These are phyloP conservation scores for Chlorella sp. DNA, from an alignment of 139 green algal genomes.

Conservation along the genomic window DNA sequence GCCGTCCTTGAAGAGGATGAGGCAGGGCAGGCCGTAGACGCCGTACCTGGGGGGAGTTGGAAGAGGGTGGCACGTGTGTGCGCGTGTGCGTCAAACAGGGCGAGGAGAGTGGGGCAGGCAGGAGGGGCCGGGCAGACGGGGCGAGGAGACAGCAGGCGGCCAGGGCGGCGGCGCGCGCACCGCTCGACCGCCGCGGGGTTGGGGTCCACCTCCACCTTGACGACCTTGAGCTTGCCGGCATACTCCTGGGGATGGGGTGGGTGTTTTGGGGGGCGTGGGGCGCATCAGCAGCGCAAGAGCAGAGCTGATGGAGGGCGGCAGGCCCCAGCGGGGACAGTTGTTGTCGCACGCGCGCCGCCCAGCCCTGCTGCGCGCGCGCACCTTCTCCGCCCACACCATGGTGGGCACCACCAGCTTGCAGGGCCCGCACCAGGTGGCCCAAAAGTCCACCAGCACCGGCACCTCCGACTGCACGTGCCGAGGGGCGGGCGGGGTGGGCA, in stretches of 20 bases:
- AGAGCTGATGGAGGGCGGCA: background rate
- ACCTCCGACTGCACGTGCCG: constrained; percentile 50
- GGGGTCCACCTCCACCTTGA: constrained; percentile 91
- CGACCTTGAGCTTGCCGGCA: constrained; percentile 79
- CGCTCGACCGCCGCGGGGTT: constrained; percentile 85
- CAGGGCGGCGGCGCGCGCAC: no score
- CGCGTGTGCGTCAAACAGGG: no score
- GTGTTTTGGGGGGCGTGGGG: no score
- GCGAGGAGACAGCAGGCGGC: no score
- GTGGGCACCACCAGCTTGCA: constrained; percentile 88
- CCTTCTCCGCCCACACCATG: constrained; percentile 73
- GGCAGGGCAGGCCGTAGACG: constrained; percentile 93
- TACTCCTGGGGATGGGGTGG: constrained; percentile 61
- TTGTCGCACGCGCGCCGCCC: background rate
- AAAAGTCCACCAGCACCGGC: constrained; percentile 94
- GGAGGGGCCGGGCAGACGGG: no score
- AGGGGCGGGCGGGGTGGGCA: background rate
- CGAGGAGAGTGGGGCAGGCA: no score
- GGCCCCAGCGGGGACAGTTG: background rate
- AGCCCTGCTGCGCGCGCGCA: constrained; percentile 18
- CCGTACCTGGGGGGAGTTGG: no score
- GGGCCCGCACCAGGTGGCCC: constrained; percentile 91
- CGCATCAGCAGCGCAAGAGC: background rate
- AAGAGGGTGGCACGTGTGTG: no score
- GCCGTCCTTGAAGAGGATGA: constrained; percentile 93